Conservation (phyloP, 2,329 filamentous ascomycete species). For the Tolypocladium amazonense region DNA sequence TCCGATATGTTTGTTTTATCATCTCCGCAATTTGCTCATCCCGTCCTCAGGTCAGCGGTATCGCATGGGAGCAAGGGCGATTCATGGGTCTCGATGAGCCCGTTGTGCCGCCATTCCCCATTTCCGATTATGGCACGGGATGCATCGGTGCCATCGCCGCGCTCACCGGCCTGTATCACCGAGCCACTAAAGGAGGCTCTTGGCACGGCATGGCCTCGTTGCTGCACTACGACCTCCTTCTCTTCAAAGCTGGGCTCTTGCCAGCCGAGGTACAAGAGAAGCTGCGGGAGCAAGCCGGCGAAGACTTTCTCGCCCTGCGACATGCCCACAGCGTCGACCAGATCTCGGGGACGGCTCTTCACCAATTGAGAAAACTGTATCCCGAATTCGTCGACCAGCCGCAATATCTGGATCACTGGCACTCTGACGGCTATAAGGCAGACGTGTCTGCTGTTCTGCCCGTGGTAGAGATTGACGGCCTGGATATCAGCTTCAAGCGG, state of each 20-base stretch:
- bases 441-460: conserved; percentile 32
- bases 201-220: conserved; percentile 55
- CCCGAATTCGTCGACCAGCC: conserved; percentile 41
- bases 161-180: conserved; percentile 50
- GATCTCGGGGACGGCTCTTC: conserved; percentile 48
- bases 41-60: conserved; percentile 34
- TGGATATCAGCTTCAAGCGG: conserved; percentile 32
- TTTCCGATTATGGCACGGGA: conserved; percentile 59
- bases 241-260: conserved; percentile 51
- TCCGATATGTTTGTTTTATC: neutral
- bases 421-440: conserved; percentile 28
- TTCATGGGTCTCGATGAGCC: conserved; percentile 53
- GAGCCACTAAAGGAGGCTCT: conserved; percentile 52
- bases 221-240: conserved; percentile 57
- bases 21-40: neutral
- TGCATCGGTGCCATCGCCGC: conserved; percentile 62
- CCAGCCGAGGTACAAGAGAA: conserved; percentile 38
- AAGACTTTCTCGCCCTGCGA: conserved; percentile 43
- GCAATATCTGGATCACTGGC: conserved; percentile 38
- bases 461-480: conserved; percentile 30
- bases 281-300: conserved; percentile 36
- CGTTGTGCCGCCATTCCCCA: conserved; percentile 54
- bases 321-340: conserved; percentile 56
- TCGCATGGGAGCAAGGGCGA: conserved; percentile 51
- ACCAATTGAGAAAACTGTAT: conserved; percentile 39